A percentile compares a stretch with the other conserved stretches of the same genome.
phyloP scores from a whole-genome alignment of 352 stramenopile species.

The Globisporangium parvum region DNA sequence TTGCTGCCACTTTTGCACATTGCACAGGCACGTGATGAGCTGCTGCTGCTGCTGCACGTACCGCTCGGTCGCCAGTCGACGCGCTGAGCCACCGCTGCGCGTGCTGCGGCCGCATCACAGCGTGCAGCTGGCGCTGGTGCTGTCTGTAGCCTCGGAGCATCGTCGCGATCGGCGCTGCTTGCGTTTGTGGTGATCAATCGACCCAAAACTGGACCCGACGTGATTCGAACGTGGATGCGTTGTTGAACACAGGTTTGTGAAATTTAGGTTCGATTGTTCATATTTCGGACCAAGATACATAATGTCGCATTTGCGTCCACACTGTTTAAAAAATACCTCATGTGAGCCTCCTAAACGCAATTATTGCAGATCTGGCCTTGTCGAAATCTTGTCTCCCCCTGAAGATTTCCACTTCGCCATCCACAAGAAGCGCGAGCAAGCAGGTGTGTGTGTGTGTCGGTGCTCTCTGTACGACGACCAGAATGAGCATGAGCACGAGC shows the following conservation, averaged over 20 bases:
- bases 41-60: background rate
- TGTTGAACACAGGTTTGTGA: no score
- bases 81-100: background rate
- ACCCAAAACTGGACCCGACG: background rate
- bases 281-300: no score
- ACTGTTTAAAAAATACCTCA: background rate
- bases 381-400: background rate
- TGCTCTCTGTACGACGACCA: no score
- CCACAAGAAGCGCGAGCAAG: background rate
- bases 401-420: background rate
- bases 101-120: slow-evolving; percentile 1
- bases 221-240: no score
- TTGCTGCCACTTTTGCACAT: no score
- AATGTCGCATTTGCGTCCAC: no score
- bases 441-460: background rate
- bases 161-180: background rate
- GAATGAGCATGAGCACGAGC: background rate
- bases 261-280: no score
- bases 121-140: background rate
- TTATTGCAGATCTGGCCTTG: background rate
- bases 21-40: no score
- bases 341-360: background rate
- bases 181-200: background rate
- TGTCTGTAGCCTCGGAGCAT: background rate
- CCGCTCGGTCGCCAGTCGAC: background rate